These are phyloP conservation scores for Penicillium canescens DNA, from an alignment of 495 filamentous ascomycete species.

Conservation along the genomic window DNA sequence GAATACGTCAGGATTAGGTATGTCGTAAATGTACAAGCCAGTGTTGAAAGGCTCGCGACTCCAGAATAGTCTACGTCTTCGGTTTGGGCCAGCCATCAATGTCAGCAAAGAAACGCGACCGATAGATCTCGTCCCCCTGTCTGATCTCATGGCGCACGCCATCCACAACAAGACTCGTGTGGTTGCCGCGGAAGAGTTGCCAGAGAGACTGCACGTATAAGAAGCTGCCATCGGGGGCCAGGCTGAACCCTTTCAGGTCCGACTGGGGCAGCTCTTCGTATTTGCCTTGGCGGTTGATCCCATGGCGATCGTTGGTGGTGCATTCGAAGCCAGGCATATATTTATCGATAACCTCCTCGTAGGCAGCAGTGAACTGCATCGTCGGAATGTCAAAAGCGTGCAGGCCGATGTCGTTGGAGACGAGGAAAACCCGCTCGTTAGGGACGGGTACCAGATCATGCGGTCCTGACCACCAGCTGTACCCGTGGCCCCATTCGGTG, in stretches of 20 bases:
- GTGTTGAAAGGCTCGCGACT: background rate
- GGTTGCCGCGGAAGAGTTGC: slow-evolving; percentile 19
- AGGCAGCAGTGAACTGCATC: slow-evolving; percentile 10
- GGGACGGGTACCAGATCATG: slow-evolving; percentile 34
- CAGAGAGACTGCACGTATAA: slow-evolving; percentile 31
- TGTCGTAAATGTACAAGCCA: too few relatives aligned
- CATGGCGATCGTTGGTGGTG: slow-evolving; percentile 27
- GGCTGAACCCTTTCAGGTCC: slow-evolving; percentile 30
- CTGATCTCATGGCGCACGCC: slow-evolving; percentile 21
- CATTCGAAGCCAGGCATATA: slow-evolving; percentile 30
- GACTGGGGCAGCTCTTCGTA: slow-evolving; percentile 25
- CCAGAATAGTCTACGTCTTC: background rate
- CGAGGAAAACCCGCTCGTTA: slow-evolving; percentile 25
- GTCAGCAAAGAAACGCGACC: slow-evolving; percentile 29
- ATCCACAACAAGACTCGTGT: slow-evolving; percentile 27
- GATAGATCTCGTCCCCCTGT: slow-evolving; percentile 30
- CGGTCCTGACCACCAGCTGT: slow-evolving; percentile 29
- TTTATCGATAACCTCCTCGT: slow-evolving; percentile 17
- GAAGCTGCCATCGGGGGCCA: slow-evolving; percentile 28
- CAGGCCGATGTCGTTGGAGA: slow-evolving; percentile 26
- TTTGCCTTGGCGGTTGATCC: slow-evolving; percentile 19
- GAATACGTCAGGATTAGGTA: too few relatives aligned
- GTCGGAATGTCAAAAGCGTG: slow-evolving; percentile 25
- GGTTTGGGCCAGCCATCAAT: slow-evolving; percentile 35
- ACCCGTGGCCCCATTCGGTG: slow-evolving; percentile 27